phyloP scores from a whole-genome alignment of 1,139 yeast genomes.

The Magnusiomyces ingens region DNA sequence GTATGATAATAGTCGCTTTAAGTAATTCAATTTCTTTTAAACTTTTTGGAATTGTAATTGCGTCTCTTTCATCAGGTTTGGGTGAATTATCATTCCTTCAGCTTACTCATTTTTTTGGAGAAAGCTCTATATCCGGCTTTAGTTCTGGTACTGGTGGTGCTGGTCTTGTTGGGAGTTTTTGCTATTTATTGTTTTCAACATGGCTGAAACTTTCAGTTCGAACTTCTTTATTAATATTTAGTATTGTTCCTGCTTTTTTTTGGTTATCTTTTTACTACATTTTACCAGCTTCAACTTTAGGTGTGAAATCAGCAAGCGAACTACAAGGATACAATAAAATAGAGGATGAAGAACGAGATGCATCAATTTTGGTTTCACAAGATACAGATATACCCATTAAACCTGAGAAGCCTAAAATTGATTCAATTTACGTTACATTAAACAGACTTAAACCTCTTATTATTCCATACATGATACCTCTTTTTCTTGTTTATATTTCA shows the following conservation, averaged over 20 bases:
- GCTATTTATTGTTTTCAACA: slow-evolving; percentile 50
- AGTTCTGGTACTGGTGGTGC: slow-evolving; percentile 96
- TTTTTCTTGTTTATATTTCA: slow-evolving; percentile 72
- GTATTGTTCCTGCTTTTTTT: slow-evolving; percentile 42
- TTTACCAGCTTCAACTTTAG: slow-evolving; percentile 21
- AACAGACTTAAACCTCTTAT: slow-evolving; percentile 45
- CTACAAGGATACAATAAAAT: background rate
- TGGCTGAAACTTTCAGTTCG: slow-evolving; percentile 43
- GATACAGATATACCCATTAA: slow-evolving; percentile 15
- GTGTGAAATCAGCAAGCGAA: slow-evolving; percentile 1
- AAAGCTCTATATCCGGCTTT: slow-evolving; percentile 70
- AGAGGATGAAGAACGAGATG: background rate
- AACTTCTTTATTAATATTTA: slow-evolving; percentile 42
- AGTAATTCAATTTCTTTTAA: slow-evolving; percentile 34
- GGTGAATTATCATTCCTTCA: slow-evolving; percentile 89
- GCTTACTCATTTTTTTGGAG: slow-evolving; percentile 57
- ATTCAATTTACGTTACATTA: slow-evolving; percentile 30
- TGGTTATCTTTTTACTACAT: slow-evolving; percentile 31
- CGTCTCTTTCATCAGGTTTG: slow-evolving; percentile 78
- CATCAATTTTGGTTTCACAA: background rate
- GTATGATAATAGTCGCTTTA: slow-evolving; percentile 68
- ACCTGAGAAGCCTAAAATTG: slow-evolving; percentile 12
- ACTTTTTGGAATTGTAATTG: slow-evolving; percentile 68
- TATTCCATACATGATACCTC: slow-evolving; percentile 73
- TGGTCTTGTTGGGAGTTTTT: slow-evolving; percentile 72